Conservation (phyloP, 2,329 filamentous ascomycete species). For the Colletotrichum salicis region DNA sequence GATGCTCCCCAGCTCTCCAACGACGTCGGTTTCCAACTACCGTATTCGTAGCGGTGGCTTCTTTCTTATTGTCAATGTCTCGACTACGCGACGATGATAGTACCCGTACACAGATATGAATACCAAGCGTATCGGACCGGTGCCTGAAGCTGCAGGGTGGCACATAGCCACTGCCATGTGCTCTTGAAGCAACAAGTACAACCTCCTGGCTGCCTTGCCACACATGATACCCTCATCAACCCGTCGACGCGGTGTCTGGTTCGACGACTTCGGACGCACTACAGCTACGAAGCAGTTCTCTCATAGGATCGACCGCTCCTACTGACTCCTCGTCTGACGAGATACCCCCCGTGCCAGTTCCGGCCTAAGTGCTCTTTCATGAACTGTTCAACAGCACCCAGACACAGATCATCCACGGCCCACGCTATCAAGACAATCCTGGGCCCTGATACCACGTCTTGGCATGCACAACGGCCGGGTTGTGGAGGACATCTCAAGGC, state of each 20-base stretch:
- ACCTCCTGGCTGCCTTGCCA: slow-evolving; percentile 1
- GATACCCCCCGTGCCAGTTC: not conserved
- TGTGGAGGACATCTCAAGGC: slow-evolving; percentile 12
- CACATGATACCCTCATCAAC: not conserved
- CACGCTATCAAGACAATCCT: not conserved
- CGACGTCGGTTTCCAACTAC: not conserved
- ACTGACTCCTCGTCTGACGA: not conserved
- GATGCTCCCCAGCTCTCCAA: not conserved
- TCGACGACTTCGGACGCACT: not conserved
- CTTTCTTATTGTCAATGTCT: slow-evolving; percentile 4
- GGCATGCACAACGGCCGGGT: not conserved
- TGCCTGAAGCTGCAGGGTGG: not conserved
- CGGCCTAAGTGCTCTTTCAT: not conserved
- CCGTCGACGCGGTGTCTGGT: not conserved
- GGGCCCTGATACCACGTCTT: slow-evolving; percentile 1
- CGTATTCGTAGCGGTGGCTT: not conserved
- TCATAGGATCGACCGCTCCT: not conserved
- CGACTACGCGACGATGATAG: not conserved
- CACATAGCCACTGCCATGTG: not conserved
- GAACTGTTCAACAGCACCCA: not conserved
- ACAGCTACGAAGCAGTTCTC: not conserved
- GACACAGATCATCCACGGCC: not conserved
- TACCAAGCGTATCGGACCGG: not conserved
- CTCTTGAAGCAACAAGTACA: not conserved
- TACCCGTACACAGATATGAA: not conserved